These are phyloP conservation scores for Rhizopogon hawkerae DNA, from an alignment of 1,284 basidiomycete species.

Conservation along the genomic window DNA sequence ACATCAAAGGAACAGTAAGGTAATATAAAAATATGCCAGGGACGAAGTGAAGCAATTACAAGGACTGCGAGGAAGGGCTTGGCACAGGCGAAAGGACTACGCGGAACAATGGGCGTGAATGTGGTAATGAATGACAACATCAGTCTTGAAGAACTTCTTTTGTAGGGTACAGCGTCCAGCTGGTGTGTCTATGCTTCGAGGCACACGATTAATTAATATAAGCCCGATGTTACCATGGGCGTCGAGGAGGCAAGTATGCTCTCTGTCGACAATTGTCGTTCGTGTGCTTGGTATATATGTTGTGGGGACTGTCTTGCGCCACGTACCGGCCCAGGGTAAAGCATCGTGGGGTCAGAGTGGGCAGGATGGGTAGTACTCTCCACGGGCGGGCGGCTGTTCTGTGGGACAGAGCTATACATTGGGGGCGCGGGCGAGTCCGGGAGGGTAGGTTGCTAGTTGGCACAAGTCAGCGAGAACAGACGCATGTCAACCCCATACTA, in stretches of 20 bases:
- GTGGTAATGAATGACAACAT: not conserved
- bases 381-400: slow-evolving; percentile 2
- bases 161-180: not conserved
- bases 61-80: not conserved
- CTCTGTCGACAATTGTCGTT: slow-evolving; percentile 21
- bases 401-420: slow-evolving; percentile 13
- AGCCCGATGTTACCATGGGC: slow-evolving; percentile 17
- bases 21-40: slow-evolving; percentile 6
- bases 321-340: slow-evolving; percentile 14
- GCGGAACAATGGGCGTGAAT: not conserved
- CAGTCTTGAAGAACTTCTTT: not conserved
- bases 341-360: slow-evolving; percentile 2
- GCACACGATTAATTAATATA: slow-evolving; percentile 12
- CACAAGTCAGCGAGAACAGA: not conserved
- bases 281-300: slow-evolving; percentile 11
- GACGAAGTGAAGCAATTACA: not conserved
- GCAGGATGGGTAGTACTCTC: slow-evolving; percentile 7
- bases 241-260: slow-evolving; percentile 18
- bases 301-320: slow-evolving; percentile 9
- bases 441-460: slow-evolving; percentile 8
- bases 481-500: not conserved
- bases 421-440: slow-evolving; percentile 15
- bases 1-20: not conserved
- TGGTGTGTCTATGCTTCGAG: not conserved
- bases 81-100: not conserved